Evolutionary conservation across 306 rosid species (phyloP).

Genomic region (Trifolium repens): DNA sequence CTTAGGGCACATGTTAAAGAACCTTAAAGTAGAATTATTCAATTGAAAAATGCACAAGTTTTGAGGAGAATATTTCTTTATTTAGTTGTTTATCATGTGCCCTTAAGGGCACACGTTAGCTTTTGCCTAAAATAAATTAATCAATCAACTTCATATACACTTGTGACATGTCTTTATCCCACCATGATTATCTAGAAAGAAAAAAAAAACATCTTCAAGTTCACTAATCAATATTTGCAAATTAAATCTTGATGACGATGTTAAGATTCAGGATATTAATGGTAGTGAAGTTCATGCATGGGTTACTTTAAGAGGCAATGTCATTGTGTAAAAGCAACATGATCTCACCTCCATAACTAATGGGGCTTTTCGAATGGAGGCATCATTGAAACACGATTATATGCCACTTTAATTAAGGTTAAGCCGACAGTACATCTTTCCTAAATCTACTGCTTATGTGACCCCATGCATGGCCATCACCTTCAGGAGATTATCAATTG

Average conservation of each 20-base stretch:
- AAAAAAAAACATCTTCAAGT: conserved; percentile 38
- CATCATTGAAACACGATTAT: conserved; percentile 49
- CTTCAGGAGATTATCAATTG: neutral
- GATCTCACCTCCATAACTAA: conserved; percentile 60
- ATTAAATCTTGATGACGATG: conserved; percentile 42
- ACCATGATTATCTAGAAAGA: conserved; percentile 43
- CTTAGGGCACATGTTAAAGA: too few species aligned
- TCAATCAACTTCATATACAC: too few species aligned
- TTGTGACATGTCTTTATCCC: neutral
- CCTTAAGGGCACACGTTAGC: too few species aligned
- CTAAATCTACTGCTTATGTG: neutral
- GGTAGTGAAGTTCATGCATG: conserved; percentile 49
- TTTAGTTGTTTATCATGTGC: too few species aligned
- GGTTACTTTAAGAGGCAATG: conserved; percentile 58
- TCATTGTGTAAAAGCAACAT: conserved; percentile 59
- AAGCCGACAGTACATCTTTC: conserved; percentile 47
- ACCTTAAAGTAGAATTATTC: too few species aligned
- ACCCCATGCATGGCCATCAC: neutral
- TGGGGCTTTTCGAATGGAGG: conserved; percentile 48
- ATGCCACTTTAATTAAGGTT: conserved; percentile 37
- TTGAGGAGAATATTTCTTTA: too few species aligned
- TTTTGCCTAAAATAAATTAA: too few species aligned
- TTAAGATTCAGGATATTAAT: conserved; percentile 35
- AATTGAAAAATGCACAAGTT: too few species aligned
- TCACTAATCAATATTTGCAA: conserved; percentile 32